Percentiles rank a stretch among this genome's conserved stretches.
Conservation (phyloP, 2,329 filamentous ascomycete genomes). For the Didymella lethalis region DNA sequence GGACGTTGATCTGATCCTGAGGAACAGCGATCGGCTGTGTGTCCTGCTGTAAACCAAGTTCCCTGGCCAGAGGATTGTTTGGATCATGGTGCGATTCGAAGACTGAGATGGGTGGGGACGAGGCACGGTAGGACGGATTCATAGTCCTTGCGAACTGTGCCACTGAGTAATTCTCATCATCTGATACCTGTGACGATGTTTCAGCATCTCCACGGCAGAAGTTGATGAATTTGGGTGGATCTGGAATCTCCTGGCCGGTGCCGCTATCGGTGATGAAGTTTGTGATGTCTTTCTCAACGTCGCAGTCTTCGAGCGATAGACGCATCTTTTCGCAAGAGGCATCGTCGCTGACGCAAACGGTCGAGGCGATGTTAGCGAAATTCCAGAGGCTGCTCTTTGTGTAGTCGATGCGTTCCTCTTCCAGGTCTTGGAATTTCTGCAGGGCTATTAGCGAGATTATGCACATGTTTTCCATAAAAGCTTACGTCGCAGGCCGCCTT, state of each 20-base stretch:
- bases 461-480: constrained; percentile 1
- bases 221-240: constrained; percentile 97
- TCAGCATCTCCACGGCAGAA: constrained; percentile 93
- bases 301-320: constrained; percentile 89
- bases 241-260: constrained; percentile 96
- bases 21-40: constrained; percentile 36
- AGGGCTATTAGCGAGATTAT: constrained; percentile 19
- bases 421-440: constrained; percentile 96
- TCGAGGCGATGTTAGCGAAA: constrained; percentile 96
- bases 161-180: constrained; percentile 90
- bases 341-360: constrained; percentile 97
- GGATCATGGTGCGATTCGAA: constrained; percentile 93
- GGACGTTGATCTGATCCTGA: constrained; percentile 33
- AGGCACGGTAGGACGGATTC: constrained; percentile 94
- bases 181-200: constrained; percentile 79
- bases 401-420: constrained; percentile 96
- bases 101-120: constrained; percentile 91
- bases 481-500: constrained; percentile 84
- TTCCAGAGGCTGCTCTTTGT: constrained; percentile 98
- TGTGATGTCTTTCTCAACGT: constrained; percentile 94
- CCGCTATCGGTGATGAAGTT: constrained; percentile 87
- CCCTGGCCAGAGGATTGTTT: constrained; percentile 73
- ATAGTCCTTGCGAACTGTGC: constrained; percentile 95
- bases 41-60: constrained; percentile 65
- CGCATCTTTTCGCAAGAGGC: constrained; percentile 92